These are phyloP conservation scores for Diplotaxis tenuifolia DNA, from an alignment of 345 rosid species.

Conservation along the genomic window DNA sequence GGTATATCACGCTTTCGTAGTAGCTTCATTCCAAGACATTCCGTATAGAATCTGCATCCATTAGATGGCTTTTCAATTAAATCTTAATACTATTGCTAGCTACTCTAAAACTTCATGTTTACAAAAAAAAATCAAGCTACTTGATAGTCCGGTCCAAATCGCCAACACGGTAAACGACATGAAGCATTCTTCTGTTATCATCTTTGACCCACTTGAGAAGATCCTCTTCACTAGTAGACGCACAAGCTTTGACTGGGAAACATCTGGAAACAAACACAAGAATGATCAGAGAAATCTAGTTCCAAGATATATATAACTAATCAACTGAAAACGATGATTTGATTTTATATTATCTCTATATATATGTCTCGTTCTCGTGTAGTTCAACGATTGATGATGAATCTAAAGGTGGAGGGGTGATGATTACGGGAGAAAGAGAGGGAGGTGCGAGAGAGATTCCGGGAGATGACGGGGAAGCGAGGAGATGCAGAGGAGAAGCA, in stretches of 20 bases:
- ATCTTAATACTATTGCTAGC: background rate
- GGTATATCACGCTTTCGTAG: slow-evolving; percentile 95
- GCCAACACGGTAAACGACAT: slow-evolving; percentile 97
- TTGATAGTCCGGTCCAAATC: slow-evolving; percentile 92
- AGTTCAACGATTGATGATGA: background rate
- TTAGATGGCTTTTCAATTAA: slow-evolving; percentile 1
- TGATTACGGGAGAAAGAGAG: slow-evolving; percentile 46
- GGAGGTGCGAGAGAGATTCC: slow-evolving; percentile 43
- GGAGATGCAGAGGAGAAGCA: slow-evolving; percentile 48
- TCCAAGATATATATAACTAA: too few relatives aligned
- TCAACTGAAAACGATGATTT: background rate
- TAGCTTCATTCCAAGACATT: slow-evolving; percentile 97
- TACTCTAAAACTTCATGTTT: too few relatives aligned
- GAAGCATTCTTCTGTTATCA: slow-evolving; percentile 90
- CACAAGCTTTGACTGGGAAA: slow-evolving; percentile 53
- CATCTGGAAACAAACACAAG: slow-evolving; percentile 44
- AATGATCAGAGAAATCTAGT: too few relatives aligned
- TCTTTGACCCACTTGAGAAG: slow-evolving; percentile 56
- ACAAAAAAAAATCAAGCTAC: slow-evolving; percentile 45
- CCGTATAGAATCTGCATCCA: slow-evolving; percentile 77
- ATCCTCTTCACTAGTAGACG: slow-evolving; percentile 59
- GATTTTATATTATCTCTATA: background rate
- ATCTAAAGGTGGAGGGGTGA: background rate
- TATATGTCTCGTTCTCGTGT: too few relatives aligned
- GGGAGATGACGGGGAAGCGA: slow-evolving; percentile 38